Evolutionary conservation across 192 early-diverging fungal species (phyloP), one percentile per base, ranked within the genome.

Genomic region (Coemansia sp.): DNA sequence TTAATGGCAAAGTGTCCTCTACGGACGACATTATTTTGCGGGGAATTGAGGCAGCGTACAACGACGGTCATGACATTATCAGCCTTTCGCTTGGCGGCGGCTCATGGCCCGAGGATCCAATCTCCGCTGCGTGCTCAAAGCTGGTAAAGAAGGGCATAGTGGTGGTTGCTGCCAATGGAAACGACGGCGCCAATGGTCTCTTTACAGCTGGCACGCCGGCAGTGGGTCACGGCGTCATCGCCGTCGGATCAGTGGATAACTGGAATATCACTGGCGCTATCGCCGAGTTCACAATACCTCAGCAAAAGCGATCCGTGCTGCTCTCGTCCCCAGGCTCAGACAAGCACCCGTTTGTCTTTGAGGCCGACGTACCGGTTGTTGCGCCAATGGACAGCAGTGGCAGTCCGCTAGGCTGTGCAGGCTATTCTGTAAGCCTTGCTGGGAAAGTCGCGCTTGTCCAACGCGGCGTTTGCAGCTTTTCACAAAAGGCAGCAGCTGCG

Each of bases 161-260:
- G 29, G 83, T 93, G 11, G 76, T 85, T 46, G 77, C 86, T 19
- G 82, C 92, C 15, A 76, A 78, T 33, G 94, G 94, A 15, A 96
- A 96, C 80, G 82, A 87, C 29, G 93, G 93, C 36, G 33, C 58
- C 22, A 65, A 67, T 24, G 89, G 89, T 0, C 24, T 88, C 1
- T 84, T 74, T 54, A 82, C 83, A 33, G 75, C 78, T 3, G 63
- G 75, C 12, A 56, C 80, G 2, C 87, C 87, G 4, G 79, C 82
- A 0, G 53, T 83, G n/a, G 80, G 82, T 0, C 52, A 53, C 19
- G 64, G 84, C 39, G 86, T 83, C 29, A 60, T 90, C 5, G 74
- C 76, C 14, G 85, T 92, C 40, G 88, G 83, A 14, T 80, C 86
- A 19, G 63, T 88, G 10, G 84, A 75, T 17, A 77, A 67, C 48